phyloP scores from a whole-genome alignment of 352 stramenopile genomes.

The Phytopythium montanum region DNA sequence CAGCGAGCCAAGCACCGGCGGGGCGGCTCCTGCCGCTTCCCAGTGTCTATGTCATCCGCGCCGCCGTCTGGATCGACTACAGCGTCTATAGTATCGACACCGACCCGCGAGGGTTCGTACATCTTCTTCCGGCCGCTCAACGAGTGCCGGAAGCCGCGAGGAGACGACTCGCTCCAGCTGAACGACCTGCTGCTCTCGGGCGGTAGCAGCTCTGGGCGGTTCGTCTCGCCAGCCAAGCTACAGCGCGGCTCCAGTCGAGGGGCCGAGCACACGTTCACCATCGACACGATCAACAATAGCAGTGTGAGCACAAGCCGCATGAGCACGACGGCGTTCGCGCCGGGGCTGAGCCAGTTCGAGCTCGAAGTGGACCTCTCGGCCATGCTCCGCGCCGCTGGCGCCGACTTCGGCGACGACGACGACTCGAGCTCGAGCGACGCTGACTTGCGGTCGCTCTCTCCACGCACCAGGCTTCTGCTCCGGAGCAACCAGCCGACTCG shows the following conservation, averaged over 20 bases:
- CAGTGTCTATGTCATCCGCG: neutral
- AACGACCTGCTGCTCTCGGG: neutral
- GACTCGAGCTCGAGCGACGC: slow-evolving; percentile 10
- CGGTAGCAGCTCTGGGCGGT: neutral
- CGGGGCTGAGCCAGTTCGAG: slow-evolving; percentile 33
- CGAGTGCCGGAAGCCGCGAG: neutral
- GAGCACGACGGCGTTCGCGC: slow-evolving; percentile 7
- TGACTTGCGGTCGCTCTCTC: slow-evolving; percentile 22
- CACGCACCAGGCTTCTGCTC: slow-evolving; percentile 8
- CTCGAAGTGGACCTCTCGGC: slow-evolving; percentile 19
- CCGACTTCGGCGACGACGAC: slow-evolving; percentile 15
- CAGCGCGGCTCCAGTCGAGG: neutral
- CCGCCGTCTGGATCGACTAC: neutral
- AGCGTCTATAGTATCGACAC: neutral
- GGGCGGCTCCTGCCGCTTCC: slow-evolving; percentile 6
- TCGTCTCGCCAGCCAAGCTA: neutral
- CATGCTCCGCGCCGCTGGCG: neutral
- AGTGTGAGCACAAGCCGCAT: slow-evolving; percentile 1
- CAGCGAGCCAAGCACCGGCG: neutral
- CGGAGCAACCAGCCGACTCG: neutral
- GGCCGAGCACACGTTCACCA: neutral
- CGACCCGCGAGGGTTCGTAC: neutral
- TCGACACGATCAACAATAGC: slow-evolving; percentile 9
- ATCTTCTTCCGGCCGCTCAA: slow-evolving; percentile 2
- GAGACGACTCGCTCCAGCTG: neutral